Evolutionary conservation across 1,284 basidiomycete species (phyloP), one percentile per base, ranked within the genome.

Genomic region (Rhodotorula sp.): DNA sequence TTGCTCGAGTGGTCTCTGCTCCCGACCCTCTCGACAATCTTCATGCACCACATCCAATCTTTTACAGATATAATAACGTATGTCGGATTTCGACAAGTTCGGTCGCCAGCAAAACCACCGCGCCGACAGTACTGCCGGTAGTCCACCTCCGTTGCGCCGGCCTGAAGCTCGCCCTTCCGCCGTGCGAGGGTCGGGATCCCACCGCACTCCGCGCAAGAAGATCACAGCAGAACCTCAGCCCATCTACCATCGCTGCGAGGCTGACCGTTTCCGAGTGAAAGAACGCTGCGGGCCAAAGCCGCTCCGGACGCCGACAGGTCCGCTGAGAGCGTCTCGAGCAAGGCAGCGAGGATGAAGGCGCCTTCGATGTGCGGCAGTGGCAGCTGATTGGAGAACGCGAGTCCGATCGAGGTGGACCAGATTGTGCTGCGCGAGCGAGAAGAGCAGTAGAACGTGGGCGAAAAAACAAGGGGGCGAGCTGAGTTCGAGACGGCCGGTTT

Each of bases 331-430:
- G 37, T 29, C 37, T 20, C 1, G 26, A 68, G 37, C 18, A 63
- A 53, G 17, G 64, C 33, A 3, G 53, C 17, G 29, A 74, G 63
- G 46, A 76, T 45, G 46, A 70, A 66, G 22, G 58, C 53, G 10
- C 73, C 72, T 63, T 76, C 75, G 45, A 76, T 70, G 20, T 61
- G 68, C 6, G 75, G 73, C 20, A 76, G 66, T n/a, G 75, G 75
- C 7, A 76, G 67, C 10, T 67, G 62, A 51, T 76, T 76, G 68
- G 74, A 72, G 46, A 72, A 68, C 1, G 62, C 72, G 51, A 74
- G 61, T n/a, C 68, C 67, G 37, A 72, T 59, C 6, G 68, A 72
- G 62, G 71, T 62, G 33, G 64, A 63, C 37, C 56, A 48, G 24
- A 60, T 44, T n/a, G 67, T 37, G 24, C 64, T 70, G 60, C 18